Conservation (phyloP, 1,139 yeast genomes). For the Hyphopichia pseudoburtonii region DNA sequence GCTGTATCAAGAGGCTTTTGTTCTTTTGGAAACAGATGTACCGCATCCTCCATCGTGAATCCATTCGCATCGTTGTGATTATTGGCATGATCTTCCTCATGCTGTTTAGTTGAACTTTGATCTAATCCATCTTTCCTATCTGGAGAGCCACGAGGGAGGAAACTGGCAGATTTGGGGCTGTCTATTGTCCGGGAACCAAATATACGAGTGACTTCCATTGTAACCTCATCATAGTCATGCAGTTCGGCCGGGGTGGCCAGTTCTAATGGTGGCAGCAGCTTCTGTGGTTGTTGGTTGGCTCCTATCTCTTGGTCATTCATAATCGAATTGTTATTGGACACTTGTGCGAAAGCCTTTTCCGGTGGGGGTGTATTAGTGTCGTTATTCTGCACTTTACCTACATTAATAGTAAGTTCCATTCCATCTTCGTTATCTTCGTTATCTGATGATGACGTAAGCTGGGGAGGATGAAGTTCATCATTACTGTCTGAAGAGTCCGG, state of each 20-base stretch:
- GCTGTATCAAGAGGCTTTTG: background rate
- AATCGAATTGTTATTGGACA: too few relatives aligned
- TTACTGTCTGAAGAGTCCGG: background rate
- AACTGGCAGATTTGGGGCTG: too few relatives aligned
- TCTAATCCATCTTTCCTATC: too few relatives aligned
- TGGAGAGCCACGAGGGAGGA: too few relatives aligned
- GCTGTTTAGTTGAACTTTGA: too few relatives aligned
- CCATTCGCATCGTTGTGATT: too few relatives aligned
- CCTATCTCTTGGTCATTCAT: background rate
- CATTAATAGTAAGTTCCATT: slow-evolving; percentile 8
- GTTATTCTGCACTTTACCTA: slow-evolving; percentile 2
- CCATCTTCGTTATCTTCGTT: slow-evolving; percentile 3
- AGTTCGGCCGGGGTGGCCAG: background rate
- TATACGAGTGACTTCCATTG: slow-evolving; percentile 16
- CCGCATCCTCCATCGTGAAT: background rate
- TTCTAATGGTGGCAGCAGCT: too few relatives aligned
- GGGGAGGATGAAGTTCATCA: background rate
- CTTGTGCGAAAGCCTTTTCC: too few relatives aligned
- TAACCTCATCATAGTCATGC: slow-evolving; percentile 8
- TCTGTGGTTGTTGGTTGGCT: background rate
- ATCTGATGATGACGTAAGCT: slow-evolving; percentile 1
- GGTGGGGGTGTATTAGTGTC: background rate
- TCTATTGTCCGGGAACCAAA: too few relatives aligned
- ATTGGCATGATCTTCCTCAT: too few relatives aligned
- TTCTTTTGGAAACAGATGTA: too few relatives aligned